Base-by-base conservation (phyloP, 345 rosid species). In the Aethionema arabicum region DNA sequence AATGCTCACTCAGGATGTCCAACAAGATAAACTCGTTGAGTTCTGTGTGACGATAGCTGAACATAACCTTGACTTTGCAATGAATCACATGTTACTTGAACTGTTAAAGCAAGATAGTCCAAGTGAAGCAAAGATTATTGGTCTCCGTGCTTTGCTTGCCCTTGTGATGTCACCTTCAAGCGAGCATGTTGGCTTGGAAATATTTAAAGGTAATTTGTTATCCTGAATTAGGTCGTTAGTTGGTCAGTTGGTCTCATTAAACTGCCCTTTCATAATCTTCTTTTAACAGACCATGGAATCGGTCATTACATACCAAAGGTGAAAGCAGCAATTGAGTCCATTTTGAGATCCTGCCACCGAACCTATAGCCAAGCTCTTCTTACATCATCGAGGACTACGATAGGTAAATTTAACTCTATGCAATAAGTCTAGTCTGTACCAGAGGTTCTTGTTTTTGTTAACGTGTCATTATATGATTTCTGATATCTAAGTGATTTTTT, bases 21-120 rank as follows among this genome's bases (percentile, higher is more conserved):
- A 93, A 69, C 97, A 93, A 61, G 99, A 93, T 75, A 93, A 93
- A 76, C 85, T 93, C 72, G 96, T 93, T 58, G 97, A 93, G 67
- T 93, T 93, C 68, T 93, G 99, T 74, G 99, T 90, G 67, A 84
- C 95, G 48, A 83, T 93, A 66, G 91, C 97, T 21, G 99, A 90
- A 47, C 99, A 93, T 82, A 90, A 93, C 81, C 97, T 90, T 82
- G 99, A 93, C 81, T 93, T 93, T 69, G 78, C 97, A 59, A 93
- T 90, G 97, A 93, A 93, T 71, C 99, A 90, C 74, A 93, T 90
- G 99, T 75, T 93, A 37, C 74, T 93, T 59, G 99, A 90, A 80
- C 81, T 93, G 75, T 82, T 93, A 70, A 93, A 90, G 78, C 96
- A 87, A 77, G 97, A 90, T 72, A 87, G 90, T 82, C 82, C 78